phyloP scores from a whole-genome alignment of 176 grass and related monocot genomes.

The Neostapfia colusana region DNA sequence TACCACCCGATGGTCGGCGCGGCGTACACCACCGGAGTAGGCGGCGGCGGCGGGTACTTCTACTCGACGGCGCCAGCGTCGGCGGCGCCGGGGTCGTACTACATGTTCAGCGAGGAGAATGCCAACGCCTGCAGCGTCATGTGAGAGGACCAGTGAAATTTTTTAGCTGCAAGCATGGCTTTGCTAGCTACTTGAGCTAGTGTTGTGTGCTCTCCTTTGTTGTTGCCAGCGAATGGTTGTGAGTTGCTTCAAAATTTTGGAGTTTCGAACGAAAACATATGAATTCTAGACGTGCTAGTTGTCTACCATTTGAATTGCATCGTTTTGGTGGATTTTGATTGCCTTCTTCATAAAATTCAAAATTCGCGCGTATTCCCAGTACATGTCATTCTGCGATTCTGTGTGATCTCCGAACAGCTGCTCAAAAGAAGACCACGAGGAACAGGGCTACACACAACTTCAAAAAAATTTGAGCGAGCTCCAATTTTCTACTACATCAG shows the following conservation, averaged over 20 bases:
- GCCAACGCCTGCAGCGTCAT: slow-evolving; percentile 89
- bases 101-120: slow-evolving; percentile 99
- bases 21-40: slow-evolving; percentile 29
- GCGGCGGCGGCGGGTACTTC: slow-evolving; percentile 48
- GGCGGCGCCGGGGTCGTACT: slow-evolving; percentile 66
- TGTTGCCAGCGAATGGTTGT: slow-evolving; percentile 11
- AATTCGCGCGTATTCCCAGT: neutral
- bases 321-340: neutral
- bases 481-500: neutral
- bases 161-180: neutral
- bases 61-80: slow-evolving; percentile 58
- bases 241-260: slow-evolving; percentile 26
- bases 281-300: neutral
- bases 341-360: neutral
- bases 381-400: too few relatives aligned
- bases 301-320: neutral
- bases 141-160: slow-evolving; percentile 42
- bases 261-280: neutral
- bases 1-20: slow-evolving; percentile 47
- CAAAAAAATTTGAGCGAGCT: too few relatives aligned
- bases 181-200: neutral
- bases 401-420: neutral
- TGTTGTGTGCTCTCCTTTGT: slow-evolving; percentile 5
- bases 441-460: too few relatives aligned
- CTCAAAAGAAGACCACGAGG: too few relatives aligned